A percentile compares a stretch with the other conserved stretches of the same genome.
Evolutionary conservation across 1,284 basidiomycete species (phyloP).

Genomic region (Cutaneotrichosporon mucoides): DNA sequence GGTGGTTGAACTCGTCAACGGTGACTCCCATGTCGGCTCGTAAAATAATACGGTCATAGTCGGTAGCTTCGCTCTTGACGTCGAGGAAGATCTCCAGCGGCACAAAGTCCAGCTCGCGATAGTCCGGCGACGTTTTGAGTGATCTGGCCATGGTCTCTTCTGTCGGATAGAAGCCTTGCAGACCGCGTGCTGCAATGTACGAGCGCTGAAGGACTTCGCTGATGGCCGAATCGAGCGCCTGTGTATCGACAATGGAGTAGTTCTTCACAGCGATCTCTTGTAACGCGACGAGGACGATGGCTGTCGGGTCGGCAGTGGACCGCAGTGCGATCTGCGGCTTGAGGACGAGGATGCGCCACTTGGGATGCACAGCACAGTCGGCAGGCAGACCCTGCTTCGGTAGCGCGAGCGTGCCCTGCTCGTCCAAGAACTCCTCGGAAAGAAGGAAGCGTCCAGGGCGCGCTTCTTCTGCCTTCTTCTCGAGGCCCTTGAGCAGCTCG

Average conservation of each 20-base stretch:
- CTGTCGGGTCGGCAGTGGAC: slow-evolving; percentile 60
- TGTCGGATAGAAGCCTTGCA: slow-evolving; percentile 84
- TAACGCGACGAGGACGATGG: slow-evolving; percentile 73
- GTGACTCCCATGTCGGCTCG: slow-evolving; percentile 81
- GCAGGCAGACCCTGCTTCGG: slow-evolving; percentile 32
- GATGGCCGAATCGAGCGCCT: slow-evolving; percentile 74
- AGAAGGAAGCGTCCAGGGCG: slow-evolving; percentile 22
- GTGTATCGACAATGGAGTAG: slow-evolving; percentile 75
- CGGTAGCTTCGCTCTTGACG: slow-evolving; percentile 69
- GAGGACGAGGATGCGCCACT: slow-evolving; percentile 75
- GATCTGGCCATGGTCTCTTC: slow-evolving; percentile 22
- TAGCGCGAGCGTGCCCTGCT: slow-evolving; percentile 13
- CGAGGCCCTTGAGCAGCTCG: slow-evolving; percentile 17
- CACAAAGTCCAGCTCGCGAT: slow-evolving; percentile 52
- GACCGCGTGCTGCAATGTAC: slow-evolving; percentile 67
- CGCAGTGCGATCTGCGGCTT: slow-evolving; percentile 87
- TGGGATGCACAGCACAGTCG: slow-evolving; percentile 54
- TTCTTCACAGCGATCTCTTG: slow-evolving; percentile 76
- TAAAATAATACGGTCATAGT: slow-evolving; percentile 84
- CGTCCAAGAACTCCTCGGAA: slow-evolving; percentile 14
- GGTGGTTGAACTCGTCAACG: slow-evolving; percentile 92
- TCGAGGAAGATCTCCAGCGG: slow-evolving; percentile 88
- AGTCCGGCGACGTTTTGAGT: neutral
- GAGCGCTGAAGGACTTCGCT: slow-evolving; percentile 80
- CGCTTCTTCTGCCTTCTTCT: slow-evolving; percentile 20